phyloP scores from a whole-genome alignment of 2,329 filamentous ascomycete genomes.

The Colletotrichum sp. region DNA sequence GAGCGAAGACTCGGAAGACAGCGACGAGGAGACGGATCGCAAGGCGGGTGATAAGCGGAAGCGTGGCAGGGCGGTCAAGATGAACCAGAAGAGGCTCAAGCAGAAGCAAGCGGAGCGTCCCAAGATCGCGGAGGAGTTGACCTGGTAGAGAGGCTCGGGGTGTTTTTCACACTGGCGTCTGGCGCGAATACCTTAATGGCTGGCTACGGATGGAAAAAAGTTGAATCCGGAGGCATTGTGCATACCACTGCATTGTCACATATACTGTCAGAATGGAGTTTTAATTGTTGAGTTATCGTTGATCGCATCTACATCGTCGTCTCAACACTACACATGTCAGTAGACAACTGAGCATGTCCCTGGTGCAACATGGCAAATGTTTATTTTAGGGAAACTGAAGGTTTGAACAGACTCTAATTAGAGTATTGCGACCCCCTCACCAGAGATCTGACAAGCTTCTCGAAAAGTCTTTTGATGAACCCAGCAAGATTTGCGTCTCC shows the following conservation, averaged over 20 bases:
- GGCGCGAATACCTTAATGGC: slow-evolving; percentile 18
- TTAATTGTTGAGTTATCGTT: not conserved
- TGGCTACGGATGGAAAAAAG: slow-evolving; percentile 16
- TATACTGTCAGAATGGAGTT: slow-evolving; percentile 1
- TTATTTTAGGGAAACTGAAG: not conserved
- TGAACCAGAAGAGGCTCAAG: slow-evolving; percentile 43
- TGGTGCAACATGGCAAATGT: not conserved
- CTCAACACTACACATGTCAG: not conserved
- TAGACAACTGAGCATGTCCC: not conserved
- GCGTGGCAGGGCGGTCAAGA: slow-evolving; percentile 52
- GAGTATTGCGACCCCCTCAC: not conserved
- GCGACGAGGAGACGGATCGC: slow-evolving; percentile 58
- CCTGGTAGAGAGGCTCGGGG: slow-evolving; percentile 36
- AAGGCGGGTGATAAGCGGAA: slow-evolving; percentile 62
- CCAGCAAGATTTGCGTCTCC: not conserved
- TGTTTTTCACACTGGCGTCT: slow-evolving; percentile 11
- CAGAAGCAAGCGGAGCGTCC: slow-evolving; percentile 55
- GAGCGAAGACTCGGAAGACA: slow-evolving; percentile 61
- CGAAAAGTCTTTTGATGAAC: not conserved
- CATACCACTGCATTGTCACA: slow-evolving; percentile 8
- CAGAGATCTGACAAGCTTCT: not conserved
- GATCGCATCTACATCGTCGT: not conserved
- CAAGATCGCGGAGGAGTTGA: slow-evolving; percentile 44
- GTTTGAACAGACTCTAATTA: not conserved
- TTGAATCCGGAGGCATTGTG: slow-evolving; percentile 6